These are phyloP conservation scores for Combretum micranthum DNA, from an alignment of 345 rosid species.

Conservation along the genomic window DNA sequence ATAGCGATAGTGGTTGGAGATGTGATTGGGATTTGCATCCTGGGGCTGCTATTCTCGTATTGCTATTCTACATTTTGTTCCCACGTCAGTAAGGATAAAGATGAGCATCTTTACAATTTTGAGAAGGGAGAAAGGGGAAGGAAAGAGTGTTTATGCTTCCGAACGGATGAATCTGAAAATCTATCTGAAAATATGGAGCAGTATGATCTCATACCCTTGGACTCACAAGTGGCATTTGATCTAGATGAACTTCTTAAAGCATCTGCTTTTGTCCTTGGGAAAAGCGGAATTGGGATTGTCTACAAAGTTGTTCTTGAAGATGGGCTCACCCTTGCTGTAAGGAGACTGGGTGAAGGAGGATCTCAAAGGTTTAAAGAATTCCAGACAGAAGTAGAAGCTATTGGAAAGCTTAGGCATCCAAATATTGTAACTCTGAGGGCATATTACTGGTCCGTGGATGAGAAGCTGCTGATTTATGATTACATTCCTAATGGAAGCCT, in stretches of 20 bases:
- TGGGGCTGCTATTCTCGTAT: conserved; percentile 78
- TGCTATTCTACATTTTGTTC: conserved; percentile 65
- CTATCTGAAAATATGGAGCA: conserved; percentile 72
- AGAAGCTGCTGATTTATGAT: conserved; percentile 88
- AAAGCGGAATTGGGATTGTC: conserved; percentile 93
- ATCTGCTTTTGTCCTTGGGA: conserved; percentile 90
- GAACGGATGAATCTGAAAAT: conserved; percentile 73
- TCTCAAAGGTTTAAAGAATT: conserved; percentile 95
- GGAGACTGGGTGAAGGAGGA: conserved; percentile 96
- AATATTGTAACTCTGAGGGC: conserved; percentile 82
- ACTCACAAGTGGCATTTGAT: conserved; percentile 71
- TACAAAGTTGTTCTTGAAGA: conserved; percentile 96
- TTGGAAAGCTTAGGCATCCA: conserved; percentile 88
- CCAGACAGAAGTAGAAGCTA: conserved; percentile 92
- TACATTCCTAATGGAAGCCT: conserved; percentile 80
- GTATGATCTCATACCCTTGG: conserved; percentile 70
- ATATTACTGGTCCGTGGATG: conserved; percentile 96
- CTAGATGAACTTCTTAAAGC: conserved; percentile 94
- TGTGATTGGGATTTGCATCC: conserved; percentile 74
- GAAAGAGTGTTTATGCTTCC: conserved; percentile 63
- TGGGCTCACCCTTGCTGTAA: conserved; percentile 76
- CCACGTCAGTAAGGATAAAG: conserved; percentile 22
- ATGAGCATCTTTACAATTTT: conserved; percentile 34
- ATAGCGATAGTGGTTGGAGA: conserved; percentile 73
- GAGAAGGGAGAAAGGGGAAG: conserved; percentile 55